Evolutionary conservation across 345 rosid genomes (phyloP).

Genomic region (Eucalyptus viminalis): DNA sequence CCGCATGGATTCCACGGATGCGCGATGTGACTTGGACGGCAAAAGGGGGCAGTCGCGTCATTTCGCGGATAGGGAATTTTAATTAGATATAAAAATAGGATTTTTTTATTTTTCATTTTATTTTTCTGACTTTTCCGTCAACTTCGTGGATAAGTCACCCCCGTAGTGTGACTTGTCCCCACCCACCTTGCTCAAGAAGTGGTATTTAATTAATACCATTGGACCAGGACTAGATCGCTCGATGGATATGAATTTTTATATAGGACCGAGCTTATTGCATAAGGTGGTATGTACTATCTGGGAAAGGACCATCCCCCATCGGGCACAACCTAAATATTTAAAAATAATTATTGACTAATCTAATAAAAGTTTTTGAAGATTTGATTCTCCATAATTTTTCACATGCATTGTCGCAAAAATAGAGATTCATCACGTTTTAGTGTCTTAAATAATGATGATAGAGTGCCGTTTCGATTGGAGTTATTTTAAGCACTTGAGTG

Average conservation of each 20-base stretch:
- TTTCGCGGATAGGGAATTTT: accelerated
- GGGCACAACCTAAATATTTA: not conserved
- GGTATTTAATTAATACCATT: not conserved
- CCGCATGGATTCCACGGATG: not conserved
- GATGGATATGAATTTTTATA: not conserved
- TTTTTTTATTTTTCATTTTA: no score
- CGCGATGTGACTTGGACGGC: not conserved
- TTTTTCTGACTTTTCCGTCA: not conserved
- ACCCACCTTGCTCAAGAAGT: not conserved
- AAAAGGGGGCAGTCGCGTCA: not conserved
- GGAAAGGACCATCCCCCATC: not conserved
- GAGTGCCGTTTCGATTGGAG: accelerated
- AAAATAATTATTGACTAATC: not conserved
- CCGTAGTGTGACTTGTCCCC: not conserved
- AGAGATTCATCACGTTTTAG: not conserved
- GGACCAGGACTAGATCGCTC: not conserved
- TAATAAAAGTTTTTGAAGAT: not conserved
- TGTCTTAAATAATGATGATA: not conserved
- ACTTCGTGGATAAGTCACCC: not conserved
- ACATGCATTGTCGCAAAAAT: not conserved
- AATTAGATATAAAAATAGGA: not conserved
- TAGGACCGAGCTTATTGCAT: not conserved
- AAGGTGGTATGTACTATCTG: not conserved
- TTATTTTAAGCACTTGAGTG: not conserved
- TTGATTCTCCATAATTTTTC: not conserved